Evolutionary conservation across 1,284 basidiomycete species (phyloP), one percentile per base, ranked within the genome.

Genomic region (Puccinia novopanici): DNA sequence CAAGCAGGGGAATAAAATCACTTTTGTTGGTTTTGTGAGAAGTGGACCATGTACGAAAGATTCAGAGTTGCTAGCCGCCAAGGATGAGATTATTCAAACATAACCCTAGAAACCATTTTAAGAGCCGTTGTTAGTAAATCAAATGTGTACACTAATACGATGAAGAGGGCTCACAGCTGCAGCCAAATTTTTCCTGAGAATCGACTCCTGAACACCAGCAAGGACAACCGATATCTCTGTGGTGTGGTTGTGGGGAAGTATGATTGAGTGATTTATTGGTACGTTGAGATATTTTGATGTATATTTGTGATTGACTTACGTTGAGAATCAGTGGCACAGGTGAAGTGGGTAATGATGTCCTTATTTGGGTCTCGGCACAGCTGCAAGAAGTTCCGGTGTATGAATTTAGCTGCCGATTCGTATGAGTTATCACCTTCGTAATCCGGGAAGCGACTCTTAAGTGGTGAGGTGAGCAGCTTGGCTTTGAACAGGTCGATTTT

Each of bases 401-500:
- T 79, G 68, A 79, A 79, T 42, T 79, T 79, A 22, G 76, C 63
- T 5, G 76, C 76, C 6, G 76, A 67, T 59, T 79, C 76, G 45
- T 79, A 79, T 4, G 76, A 85, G 4, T 84, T 82, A 37, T 83
- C 81, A 52, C 82, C 82, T 80, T 85, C 84, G 82, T 84, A 85
- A 68, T 85, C 84, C 79, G 93, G 92, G 90, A 98, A 98, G 87
- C 94, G 96, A 86, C 93, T 90, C 37, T 89, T 89, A 77, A 98
- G 86, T 2, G 95, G 95, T 71, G 93, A 95, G 76, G 90, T 88
- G 0, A 92, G 92, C 6, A 98, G 89, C 86, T 98, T 98, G 86
- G 95, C 93, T 19, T 92, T 91, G 87, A 99, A 98, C 78, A 98
- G 87, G 87, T 98, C 95, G 85, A 97, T 97, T 90, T 85, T 84